Percentiles rank a stretch among this genome's conserved stretches.
Evolutionary conservation across 2,329 filamentous ascomycete genomes (phyloP).

Genomic region (Bipolaris cookei): DNA sequence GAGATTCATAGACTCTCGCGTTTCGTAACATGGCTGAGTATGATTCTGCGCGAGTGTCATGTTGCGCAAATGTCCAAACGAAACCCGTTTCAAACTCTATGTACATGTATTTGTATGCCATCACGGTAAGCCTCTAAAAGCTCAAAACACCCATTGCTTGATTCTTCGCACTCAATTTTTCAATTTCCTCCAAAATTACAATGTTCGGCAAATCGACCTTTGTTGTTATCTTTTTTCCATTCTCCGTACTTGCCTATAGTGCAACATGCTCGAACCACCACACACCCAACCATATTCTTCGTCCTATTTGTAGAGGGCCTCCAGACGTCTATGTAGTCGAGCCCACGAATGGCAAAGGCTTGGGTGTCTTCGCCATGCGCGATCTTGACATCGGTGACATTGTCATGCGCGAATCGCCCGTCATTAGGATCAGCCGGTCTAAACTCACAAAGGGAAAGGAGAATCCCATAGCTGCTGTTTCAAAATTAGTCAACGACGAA

Average conservation of each 20-base stretch:
- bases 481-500: conserved; percentile 27
- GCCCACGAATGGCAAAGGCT: conserved; percentile 49
- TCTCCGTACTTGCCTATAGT: conserved; percentile 7
- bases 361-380: conserved; percentile 51
- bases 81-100: conserved; percentile 26
- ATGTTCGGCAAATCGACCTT: neutral
- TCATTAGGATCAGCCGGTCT: conserved; percentile 44
- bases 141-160: neutral
- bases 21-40: neutral
- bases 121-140: neutral
- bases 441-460: conserved; percentile 33
- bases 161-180: neutral
- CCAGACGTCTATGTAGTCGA: conserved; percentile 38
- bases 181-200: neutral
- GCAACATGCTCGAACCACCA: conserved; percentile 19
- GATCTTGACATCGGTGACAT: conserved; percentile 49
- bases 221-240: neutral
- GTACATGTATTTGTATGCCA: neutral
- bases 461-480: conserved; percentile 36
- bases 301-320: conserved; percentile 33
- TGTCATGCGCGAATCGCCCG: conserved; percentile 51
- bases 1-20: neutral
- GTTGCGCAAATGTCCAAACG: conserved; percentile 18
- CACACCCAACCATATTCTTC: conserved; percentile 22
- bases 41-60: conserved; percentile 7